Base-by-base conservation (phyloP, 2,329 filamentous ascomycete species). In the Monascus ruber region DNA sequence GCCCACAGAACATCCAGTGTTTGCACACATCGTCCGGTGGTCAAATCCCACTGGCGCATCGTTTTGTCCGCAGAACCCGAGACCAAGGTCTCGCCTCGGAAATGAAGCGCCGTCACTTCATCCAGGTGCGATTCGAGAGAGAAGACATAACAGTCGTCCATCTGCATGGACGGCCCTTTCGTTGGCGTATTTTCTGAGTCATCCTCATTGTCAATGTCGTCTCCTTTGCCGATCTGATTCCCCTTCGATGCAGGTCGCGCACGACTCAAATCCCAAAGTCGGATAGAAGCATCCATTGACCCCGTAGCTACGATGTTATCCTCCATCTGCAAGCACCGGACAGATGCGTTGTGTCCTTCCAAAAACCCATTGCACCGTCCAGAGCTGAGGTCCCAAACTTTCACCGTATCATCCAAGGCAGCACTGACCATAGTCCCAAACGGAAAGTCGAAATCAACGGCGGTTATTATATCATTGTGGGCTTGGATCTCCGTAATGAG, bases 1-100 rank as follows among this genome's bases (percentile, higher is more conserved):
- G 91, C 91, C 91, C 91, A 98, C 60, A 98, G 83, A 5, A 98
- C 89, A 63, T 98, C 91, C 36, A 98, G 71, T 2, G 91, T 98
- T 64, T 98, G 91, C 39, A 98, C 85, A 61, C 91, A 96, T 36
- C 91, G 83, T n/a, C 91, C 91, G 60, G 88, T 95, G 53, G 89
- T 85, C 36, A 98, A 73, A 68, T 98, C 91, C 91, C 91, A 98
- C 61, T 98, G 91, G 34, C 91, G 81, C 40, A 98, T 71, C 1
- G 91, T 98, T 72, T 98, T 98, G 67, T 98, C 91, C 1, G 91
- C 83, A 5, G 89, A 96, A 8, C 91, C 91, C 2, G 91, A 98
- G 27, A 98, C 87, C 10, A 98, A 74, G 0, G 85, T 87, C 49
- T 94, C 81, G 40, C 85, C 85, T 43, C 80, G 76, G 66, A 98